Base-by-base conservation (phyloP, 495 filamentous ascomycete genomes). In the Talaromyces trachyspermus region DNA sequence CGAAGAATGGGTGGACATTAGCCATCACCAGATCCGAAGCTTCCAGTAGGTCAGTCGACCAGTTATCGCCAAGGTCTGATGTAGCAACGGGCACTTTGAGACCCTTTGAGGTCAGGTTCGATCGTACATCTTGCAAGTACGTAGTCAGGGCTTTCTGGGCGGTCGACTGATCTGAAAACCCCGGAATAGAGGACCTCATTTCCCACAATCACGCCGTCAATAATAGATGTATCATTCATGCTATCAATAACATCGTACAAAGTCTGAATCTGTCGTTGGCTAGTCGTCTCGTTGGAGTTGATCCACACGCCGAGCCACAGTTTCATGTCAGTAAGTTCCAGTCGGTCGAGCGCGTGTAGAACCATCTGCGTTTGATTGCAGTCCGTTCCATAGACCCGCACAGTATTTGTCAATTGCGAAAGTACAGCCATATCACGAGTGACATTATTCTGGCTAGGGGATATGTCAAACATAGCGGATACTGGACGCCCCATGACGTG, bases 281-380 rank as follows among this genome's bases (percentile, higher is more conserved):
- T 95, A 44, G 91, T 95, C 2, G 86, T 92, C 4, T 69, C 64
- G 69, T 98, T 95, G 32, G 69, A 72, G 59, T 89, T 89, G 49
- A 91, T 82, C 89, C 90, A 98, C 15, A 97, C 91, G 11, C 92
- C 92, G 15, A 96, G 74, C 92, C 92, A 96, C 52, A 98, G 73
- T 54, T 92, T 95, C 71, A 95, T 83, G 54, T 83, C 77, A 17
- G 80, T 77, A 43, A 95, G 63, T 26, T 77, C 76, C 25, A 97
- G 74, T 42, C 74, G 76, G 43, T 83, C 71, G 58, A 98, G 82
- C 5, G 89, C 80, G 55, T 91, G 81, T 32, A 97, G 75, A 1
- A 92, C 84, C 87, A 97, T 89, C 60, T 95, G 81, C 0, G 92
- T 96, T 64, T 96, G 91, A 61, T 97, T 96, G 75, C 92, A 98